phyloP scores from a whole-genome alignment of 208 protist species.

The Tritrichomonas musculus region DNA sequence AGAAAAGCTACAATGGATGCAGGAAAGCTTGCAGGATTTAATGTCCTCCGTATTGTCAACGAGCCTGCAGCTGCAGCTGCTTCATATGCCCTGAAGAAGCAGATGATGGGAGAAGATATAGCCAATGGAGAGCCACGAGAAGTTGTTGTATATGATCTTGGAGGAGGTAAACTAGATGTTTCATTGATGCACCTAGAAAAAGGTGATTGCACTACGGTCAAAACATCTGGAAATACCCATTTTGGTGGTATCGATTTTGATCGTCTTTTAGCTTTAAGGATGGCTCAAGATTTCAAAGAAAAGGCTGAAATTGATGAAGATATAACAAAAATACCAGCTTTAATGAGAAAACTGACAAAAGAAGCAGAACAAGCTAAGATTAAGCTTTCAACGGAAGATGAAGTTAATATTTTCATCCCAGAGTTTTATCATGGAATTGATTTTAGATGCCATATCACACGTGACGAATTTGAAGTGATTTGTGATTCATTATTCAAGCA shows the following conservation, averaged over 20 bases:
- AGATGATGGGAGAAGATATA: conserved; percentile 52
- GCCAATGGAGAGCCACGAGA: conserved; percentile 51
- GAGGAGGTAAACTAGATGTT: conserved; percentile 95
- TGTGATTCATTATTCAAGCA: conserved; percentile 64
- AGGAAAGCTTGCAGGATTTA: conserved; percentile 63
- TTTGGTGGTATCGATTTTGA: conserved; percentile 98
- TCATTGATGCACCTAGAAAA: conserved; percentile 78
- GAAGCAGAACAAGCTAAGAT: conserved; percentile 90
- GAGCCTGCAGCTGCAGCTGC: conserved; percentile 64
- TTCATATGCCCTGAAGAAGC: conserved; percentile 68
- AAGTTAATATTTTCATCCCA: conserved; percentile 48
- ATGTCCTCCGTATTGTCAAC: conserved; percentile 62
- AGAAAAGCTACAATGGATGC: conserved; percentile 75
- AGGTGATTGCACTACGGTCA: conserved; percentile 83
- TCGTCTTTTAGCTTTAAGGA: conserved; percentile 64
- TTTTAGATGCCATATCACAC: conserved; percentile 62
- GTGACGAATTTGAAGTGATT: conserved; percentile 76
- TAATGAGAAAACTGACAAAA: conserved; percentile 84
- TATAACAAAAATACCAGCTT: conserved; percentile 74
- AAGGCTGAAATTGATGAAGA: conserved; percentile 71
- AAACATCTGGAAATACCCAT: conserved; percentile 87
- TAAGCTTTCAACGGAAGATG: conserved; percentile 71
- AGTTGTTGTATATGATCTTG: conserved; percentile 62
- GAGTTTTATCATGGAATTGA: conserved; percentile 44
- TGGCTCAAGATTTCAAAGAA: conserved; percentile 81